Evolutionary conservation across 148 eudicot species (phyloP).

Genomic region (Rhododendron simsii): DNA sequence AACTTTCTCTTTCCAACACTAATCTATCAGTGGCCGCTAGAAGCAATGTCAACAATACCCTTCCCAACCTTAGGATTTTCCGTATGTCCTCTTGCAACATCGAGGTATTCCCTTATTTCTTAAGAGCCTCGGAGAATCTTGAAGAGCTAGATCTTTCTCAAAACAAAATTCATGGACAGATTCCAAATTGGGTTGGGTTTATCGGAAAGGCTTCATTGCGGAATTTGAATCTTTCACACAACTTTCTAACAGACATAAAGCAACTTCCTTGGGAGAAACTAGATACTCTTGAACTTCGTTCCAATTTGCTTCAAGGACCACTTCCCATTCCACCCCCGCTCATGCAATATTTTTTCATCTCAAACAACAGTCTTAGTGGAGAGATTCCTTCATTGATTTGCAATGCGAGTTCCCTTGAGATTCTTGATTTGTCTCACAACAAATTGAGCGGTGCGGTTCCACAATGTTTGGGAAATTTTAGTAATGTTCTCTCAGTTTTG

Average conservation of each 20-base stretch:
- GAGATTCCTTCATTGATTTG: slow-evolving; percentile 22
- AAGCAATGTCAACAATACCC: not conserved
- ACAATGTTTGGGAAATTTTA: slow-evolving; percentile 3
- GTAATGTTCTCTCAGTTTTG: slow-evolving; percentile 11
- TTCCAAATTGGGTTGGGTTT: slow-evolving; percentile 1
- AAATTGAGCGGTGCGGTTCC: slow-evolving; percentile 23
- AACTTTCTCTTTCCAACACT: slow-evolving; percentile 12
- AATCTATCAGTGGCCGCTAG: not conserved
- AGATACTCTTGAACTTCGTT: not conserved
- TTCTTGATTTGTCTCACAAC: slow-evolving; percentile 24
- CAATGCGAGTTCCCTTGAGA: slow-evolving; percentile 7
- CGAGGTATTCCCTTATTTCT: slow-evolving; percentile 9
- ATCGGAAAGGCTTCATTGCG: not conserved
- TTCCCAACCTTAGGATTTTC: not conserved
- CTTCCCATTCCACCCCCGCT: not conserved
- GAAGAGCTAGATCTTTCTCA: not conserved
- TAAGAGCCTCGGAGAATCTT: not conserved
- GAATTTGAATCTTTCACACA: slow-evolving; percentile 23
- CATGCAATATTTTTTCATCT: not conserved
- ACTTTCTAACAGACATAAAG: slow-evolving; percentile 10
- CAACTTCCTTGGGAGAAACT: slow-evolving; percentile 5
- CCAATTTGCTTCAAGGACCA: slow-evolving; percentile 1
- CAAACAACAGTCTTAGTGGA: slow-evolving; percentile 14
- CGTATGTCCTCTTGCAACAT: slow-evolving; percentile 22
- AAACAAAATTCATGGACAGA: not conserved